Percentiles rank a stretch among this genome's conserved stretches.
phyloP scores from a whole-genome alignment of 2,329 filamentous ascomycete species.

The Fusarium cicatricum region DNA sequence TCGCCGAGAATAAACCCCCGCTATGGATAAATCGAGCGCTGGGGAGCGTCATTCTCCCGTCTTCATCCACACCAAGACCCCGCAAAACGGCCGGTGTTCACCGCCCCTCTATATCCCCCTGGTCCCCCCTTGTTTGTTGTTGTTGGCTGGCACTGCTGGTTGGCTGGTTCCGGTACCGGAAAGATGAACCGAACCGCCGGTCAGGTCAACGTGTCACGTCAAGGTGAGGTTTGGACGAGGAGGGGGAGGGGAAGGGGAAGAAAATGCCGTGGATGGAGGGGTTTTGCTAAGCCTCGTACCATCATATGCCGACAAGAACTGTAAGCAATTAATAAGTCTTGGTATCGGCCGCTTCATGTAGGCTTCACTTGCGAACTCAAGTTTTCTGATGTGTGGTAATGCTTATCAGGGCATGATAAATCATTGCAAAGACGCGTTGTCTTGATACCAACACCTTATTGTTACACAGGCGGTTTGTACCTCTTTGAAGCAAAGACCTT shows the following conservation, averaged over 20 bases:
- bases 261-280: background rate
- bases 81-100: slow-evolving; percentile 32
- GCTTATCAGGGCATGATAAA: background rate
- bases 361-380: background rate
- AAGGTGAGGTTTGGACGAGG: background rate
- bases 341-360: background rate
- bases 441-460: no score
- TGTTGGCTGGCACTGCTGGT: no score
- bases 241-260: background rate
- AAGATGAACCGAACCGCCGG: background rate
- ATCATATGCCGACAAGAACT: no score
- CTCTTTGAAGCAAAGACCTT: background rate
- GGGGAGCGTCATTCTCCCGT: slow-evolving; percentile 34
- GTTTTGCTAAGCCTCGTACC: background rate
- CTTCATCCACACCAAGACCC: slow-evolving; percentile 22
- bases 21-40: slow-evolving; percentile 27
- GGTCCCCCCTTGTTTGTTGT: background rate
- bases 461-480: no score
- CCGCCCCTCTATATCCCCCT: slow-evolving; percentile 8
- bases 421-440: background rate
- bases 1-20: slow-evolving; percentile 29
- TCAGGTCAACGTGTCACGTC: slow-evolving; percentile 13
- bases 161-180: slow-evolving; percentile 2
- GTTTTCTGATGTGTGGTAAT: background rate
- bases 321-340: background rate